These are phyloP conservation scores for Thuja plicata DNA, from an alignment of 83 land plant species.

Conservation along the genomic window DNA sequence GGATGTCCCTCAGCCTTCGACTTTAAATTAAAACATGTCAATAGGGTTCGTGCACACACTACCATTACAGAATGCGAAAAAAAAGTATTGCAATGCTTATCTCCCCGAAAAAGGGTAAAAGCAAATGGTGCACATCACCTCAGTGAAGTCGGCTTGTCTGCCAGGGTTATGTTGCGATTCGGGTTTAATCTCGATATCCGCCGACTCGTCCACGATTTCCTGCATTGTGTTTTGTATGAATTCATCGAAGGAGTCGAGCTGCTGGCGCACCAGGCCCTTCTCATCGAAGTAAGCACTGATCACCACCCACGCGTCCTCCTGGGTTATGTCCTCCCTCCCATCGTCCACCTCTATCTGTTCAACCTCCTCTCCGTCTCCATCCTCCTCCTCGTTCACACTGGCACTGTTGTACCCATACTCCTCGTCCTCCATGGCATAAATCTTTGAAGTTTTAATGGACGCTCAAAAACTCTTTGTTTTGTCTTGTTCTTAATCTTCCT, in stretches of 20 bases:
- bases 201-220: conserved; percentile 98
- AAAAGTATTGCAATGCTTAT: neutral
- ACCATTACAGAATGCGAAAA: neutral
- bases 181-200: conserved; percentile 92
- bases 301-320: conserved; percentile 99
- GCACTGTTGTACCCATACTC: neutral
- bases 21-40: neutral
- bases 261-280: conserved; percentile 97
- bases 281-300: conserved; percentile 98
- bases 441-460: too few relatives aligned
- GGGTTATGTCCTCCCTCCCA: conserved; percentile 96
- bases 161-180: conserved; percentile 99
- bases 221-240: conserved; percentile 99
- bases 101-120: neutral
- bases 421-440: neutral
- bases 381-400: neutral
- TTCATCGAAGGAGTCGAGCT: conserved; percentile 99
- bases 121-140: conserved; percentile 40
- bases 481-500: too few relatives aligned
- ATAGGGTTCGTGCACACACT: neutral
- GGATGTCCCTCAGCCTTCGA: too few relatives aligned
- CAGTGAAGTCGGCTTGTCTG: conserved; percentile 78
- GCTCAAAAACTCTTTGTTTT: too few relatives aligned
- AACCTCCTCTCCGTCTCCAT: neutral
- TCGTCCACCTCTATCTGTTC: conserved; percentile 21